Conservation (phyloP, 2,329 filamentous ascomycete species). For the Ophiostoma pallidulum region DNA sequence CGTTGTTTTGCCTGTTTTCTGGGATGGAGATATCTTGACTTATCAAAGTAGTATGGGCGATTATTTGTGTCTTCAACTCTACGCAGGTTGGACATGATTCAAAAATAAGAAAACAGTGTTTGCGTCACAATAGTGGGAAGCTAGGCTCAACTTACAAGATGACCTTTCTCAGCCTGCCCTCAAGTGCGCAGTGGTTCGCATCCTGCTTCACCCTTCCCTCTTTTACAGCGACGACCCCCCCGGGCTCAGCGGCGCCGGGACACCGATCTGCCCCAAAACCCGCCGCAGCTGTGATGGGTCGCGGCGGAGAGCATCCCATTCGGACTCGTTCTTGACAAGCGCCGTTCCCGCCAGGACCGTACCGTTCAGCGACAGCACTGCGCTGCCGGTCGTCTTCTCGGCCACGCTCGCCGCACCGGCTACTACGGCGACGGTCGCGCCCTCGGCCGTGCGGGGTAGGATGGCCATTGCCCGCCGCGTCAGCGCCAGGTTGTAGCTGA, state of each 20-base stretch:
- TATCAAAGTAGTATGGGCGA: too few species aligned
- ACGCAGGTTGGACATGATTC: too few species aligned
- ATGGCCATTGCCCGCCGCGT: conserved; percentile 44
- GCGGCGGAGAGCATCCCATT: conserved; percentile 46
- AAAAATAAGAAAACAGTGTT: too few species aligned
- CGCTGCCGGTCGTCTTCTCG: conserved; percentile 30
- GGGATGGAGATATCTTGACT: too few species aligned
- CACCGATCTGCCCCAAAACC: conserved; percentile 33
- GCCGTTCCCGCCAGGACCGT: conserved; percentile 56
- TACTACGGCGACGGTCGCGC: conserved; percentile 23
- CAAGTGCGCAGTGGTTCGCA: too few species aligned
- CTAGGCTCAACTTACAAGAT: too few species aligned
- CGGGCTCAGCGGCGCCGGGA: neutral
- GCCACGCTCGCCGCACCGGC: too few species aligned
- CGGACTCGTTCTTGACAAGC: conserved; percentile 48
- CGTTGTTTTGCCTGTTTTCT: too few species aligned
- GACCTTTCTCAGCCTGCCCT: too few species aligned
- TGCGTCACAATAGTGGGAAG: too few species aligned
- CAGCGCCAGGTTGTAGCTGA: conserved; percentile 57
- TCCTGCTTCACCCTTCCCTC: neutral
- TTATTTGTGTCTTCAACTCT: too few species aligned
- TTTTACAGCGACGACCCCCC: neutral
- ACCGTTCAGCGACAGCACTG: conserved; percentile 47
- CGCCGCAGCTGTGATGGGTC: conserved; percentile 29
- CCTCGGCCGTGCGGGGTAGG: conserved; percentile 46